Conservation (phyloP, 139 green algal genomes). For the Chlamydomonas asymmetrica region DNA sequence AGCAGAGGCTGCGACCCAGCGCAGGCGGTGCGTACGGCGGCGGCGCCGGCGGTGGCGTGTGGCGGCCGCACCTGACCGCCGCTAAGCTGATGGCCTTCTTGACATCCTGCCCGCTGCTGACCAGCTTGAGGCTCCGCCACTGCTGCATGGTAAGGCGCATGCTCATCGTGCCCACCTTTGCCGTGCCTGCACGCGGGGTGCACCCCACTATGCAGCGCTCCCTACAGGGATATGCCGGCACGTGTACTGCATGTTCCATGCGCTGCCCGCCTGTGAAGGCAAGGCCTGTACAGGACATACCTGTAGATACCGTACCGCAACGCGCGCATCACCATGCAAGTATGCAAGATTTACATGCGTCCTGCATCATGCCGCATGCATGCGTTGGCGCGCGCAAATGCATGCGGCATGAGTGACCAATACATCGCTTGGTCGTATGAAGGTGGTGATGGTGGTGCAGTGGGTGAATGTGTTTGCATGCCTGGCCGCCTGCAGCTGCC, state of each 20-base stretch:
- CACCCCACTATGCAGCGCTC: too few species aligned
- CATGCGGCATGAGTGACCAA: background rate
- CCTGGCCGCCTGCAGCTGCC: background rate
- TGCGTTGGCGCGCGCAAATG: background rate
- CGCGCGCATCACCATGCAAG: too few species aligned
- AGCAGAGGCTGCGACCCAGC: background rate
- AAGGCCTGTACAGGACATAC: too few species aligned
- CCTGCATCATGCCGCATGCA: background rate
- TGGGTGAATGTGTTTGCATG: too few species aligned
- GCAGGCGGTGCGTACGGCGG: background rate
- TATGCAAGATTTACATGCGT: too few species aligned
- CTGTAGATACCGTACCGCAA: too few species aligned
- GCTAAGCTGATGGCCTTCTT: conserved; percentile 5
- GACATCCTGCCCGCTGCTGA: background rate
- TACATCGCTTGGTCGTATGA: background rate
- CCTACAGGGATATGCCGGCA: too few species aligned
- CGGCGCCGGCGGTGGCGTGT: background rate
- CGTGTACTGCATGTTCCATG: too few species aligned
- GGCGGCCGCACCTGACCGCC: background rate
- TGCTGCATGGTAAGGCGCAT: conserved; percentile 9
- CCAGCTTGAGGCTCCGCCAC: conserved; percentile 19
- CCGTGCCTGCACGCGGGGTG: background rate
- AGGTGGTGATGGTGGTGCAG: background rate
- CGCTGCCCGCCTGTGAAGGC: too few species aligned
- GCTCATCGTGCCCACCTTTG: background rate